Evolutionary conservation across 352 stramenopile species (phyloP), one percentile per base, ranked within the genome.

Genomic region (Pythium rhizo-oryzae): DNA sequence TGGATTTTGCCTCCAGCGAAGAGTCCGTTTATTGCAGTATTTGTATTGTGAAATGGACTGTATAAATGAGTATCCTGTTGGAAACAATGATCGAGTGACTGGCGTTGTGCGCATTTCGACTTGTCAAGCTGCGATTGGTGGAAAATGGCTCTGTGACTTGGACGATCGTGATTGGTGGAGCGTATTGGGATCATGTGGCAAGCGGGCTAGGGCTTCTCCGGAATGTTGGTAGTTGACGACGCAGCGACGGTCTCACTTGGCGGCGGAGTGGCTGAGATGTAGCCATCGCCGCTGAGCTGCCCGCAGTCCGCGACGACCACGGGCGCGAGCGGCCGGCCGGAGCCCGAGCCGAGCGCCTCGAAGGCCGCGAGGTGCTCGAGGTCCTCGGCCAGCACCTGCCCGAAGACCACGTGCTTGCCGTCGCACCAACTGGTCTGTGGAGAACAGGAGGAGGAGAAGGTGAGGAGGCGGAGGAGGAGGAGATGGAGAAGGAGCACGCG

Each of bases 391-490:
- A 94, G 79, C n/a, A 99, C 97, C 65, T 98, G 92, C 13, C 97
- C 97, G 71, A 99, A 99, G 19, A 99, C 97, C 41, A 99, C 97
- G 85, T 99, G 98, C 80, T 99, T 99, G 44, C 94, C 94, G 80
- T 99, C 96, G 56, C 99, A 89, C 83, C 86, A 94, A 65, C 82
- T 91, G 3, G 70, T 71, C 82, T 91, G 70, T 13, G 7, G 9
- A 21, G 21, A 11, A 23, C 19, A 51, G 33, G 28, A 33, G 8
- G 18, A 25, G 24, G 15, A 8, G 39, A 52, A 49, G 18, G 30
- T 39, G 37, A 43, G 37, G 11, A 43, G n/a, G n/a, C n/a, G 33
- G 28, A 33, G 8, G 18, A 25, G 24, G 15, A 8, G 39, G 52
- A 49, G 18, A 21, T 39, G 37, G 13, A 9, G 11, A 43, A n/a